These are phyloP conservation scores for Cercospora nicotianae DNA, from an alignment of 2,329 filamentous ascomycete genomes.

Conservation along the genomic window DNA sequence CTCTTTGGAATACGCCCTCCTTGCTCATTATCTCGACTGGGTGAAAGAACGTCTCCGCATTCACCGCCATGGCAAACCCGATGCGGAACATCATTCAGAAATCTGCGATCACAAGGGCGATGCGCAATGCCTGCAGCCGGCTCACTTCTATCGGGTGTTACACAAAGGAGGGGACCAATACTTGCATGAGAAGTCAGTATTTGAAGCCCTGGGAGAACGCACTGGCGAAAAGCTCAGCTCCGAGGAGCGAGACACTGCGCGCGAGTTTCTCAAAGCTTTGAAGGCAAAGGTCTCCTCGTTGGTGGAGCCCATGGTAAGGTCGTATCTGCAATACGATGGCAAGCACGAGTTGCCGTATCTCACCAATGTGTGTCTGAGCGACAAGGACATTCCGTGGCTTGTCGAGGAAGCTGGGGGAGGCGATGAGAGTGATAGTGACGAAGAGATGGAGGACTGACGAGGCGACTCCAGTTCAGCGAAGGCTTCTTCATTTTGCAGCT, in stretches of 20 bases:
- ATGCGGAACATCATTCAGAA: not conserved
- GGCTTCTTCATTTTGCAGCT: not conserved
- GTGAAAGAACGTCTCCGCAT: slow-evolving; percentile 11
- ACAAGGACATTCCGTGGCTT: not conserved
- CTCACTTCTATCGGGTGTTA: slow-evolving; percentile 37
- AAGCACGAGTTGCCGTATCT: slow-evolving; percentile 8
- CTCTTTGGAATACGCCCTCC: not conserved
- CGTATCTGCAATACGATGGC: not conserved
- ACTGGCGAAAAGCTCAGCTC: slow-evolving; percentile 4
- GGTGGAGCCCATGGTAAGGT: not conserved
- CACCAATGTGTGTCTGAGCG: slow-evolving; percentile 1
- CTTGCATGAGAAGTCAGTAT: slow-evolving; percentile 25
- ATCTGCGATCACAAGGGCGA: slow-evolving; percentile 18
- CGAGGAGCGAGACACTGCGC: not conserved
- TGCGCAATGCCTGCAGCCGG: slow-evolving; percentile 21
- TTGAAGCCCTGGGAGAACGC: not conserved
- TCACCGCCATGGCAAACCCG: slow-evolving; percentile 14
- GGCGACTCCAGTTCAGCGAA: not conserved
- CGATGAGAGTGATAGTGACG: not conserved
- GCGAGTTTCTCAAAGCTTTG: slow-evolving; percentile 4
- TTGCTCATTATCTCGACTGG: slow-evolving; percentile 2
- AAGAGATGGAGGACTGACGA: slow-evolving; percentile 4
- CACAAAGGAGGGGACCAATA: slow-evolving; percentile 34
- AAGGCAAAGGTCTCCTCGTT: slow-evolving; percentile 1
- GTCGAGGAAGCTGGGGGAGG: not conserved